Evolutionary conservation across 345 rosid genomes (phyloP).

Genomic region (Salix brachista): DNA sequence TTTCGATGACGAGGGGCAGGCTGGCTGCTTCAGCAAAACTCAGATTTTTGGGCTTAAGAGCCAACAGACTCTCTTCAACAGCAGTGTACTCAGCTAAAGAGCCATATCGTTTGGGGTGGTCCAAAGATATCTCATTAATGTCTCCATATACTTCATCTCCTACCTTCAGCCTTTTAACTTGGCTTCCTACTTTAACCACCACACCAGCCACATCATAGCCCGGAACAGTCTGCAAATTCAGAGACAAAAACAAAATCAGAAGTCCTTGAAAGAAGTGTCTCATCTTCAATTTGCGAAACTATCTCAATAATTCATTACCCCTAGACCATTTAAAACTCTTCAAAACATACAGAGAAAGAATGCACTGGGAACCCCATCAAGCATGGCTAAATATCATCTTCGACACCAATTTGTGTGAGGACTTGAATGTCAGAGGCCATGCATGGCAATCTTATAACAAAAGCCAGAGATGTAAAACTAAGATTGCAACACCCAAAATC

Average conservation of each 20-base stretch:
- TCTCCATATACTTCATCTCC: conserved; percentile 29
- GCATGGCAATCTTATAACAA: too few species aligned
- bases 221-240: conserved; percentile 8
- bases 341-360: too few species aligned
- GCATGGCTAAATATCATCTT: too few species aligned
- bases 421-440: too few species aligned
- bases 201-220: conserved; percentile 26
- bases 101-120: conserved; percentile 8
- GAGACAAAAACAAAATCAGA: too few species aligned
- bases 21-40: conserved; percentile 19
- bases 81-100: conserved; percentile 23
- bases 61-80: conserved; percentile 20
- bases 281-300: background rate
- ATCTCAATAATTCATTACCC: background rate
- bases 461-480: too few species aligned
- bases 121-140: conserved; percentile 1
- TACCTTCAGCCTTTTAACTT: conserved; percentile 12
- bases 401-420: too few species aligned
- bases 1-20: conserved; percentile 19
- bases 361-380: too few species aligned
- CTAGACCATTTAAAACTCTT: background rate
- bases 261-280: too few species aligned
- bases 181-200: conserved; percentile 18
- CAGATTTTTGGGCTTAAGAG: conserved; percentile 19
- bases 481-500: too few species aligned